Evolutionary conservation across 768 basidiomycete species (phyloP), one percentile per base, ranked within the genome.

Genomic region (Peribolospora baueri): DNA sequence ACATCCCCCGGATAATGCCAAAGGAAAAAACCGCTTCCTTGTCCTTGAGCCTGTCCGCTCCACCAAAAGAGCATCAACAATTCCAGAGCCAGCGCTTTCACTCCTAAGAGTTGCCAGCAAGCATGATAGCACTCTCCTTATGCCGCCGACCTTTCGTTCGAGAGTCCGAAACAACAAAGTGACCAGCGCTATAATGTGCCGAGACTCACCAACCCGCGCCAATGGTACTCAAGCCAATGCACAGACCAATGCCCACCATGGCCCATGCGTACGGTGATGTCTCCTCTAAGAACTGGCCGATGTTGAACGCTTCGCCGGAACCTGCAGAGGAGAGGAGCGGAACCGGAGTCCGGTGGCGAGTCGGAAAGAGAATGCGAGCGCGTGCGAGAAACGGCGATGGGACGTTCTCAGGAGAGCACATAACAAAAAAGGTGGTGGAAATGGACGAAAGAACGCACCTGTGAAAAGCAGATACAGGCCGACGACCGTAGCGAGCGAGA

Each of bases 201-300:
- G 0, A 1, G 9, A 68, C 83, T 58, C 49, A 91, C 93, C 93
- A 97, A 69, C 82, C 91, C 50, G 91, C 93, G 57, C 91, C 93
- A 3, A 87, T 70, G 3, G 93, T 88, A 63, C 85, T 88, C 53
- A 97, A 66, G 4, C 93, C 93, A 53, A 91, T 85, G 63, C 86
- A 91, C 46, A 95, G 72, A 13, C 84, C 88, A 43, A 95, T 81
- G 7, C 93, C 93, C 3, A 80, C 76, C 49, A 85, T 74, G 0
- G 81, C 90, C 86, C 86, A 97, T 43, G 80, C 78, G 68, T 84
- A 95, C 0, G 91, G 91, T 65, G 80, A 87, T 38, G 84, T 79
- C 71, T 93, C 84, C 66, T 90, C 88, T 37, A 97, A 75, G 72
- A 88, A 95, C 50, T 78, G 78, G 46, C 90, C 91, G 59, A 86